Evolutionary conservation across 495 filamentous ascomycete species (phyloP), one percentile per base, ranked within the genome.

Genomic region (Glonium stellatum): DNA sequence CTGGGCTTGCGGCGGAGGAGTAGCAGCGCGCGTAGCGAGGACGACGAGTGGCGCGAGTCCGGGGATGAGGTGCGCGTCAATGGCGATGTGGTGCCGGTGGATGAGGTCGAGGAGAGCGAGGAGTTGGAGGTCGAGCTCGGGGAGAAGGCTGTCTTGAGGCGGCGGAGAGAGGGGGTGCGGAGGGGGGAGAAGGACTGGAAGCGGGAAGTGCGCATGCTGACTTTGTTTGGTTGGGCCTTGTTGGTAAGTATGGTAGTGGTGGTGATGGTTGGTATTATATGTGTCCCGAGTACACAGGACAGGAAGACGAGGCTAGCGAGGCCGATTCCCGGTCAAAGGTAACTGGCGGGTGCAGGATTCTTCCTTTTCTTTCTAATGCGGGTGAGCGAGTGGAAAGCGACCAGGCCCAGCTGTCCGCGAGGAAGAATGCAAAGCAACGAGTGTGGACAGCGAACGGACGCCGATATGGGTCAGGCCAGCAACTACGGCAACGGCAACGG

Each of bases 111-210:
- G n/a, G 65, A 59, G 13, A 57, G 46, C 5, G 55, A 35, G 19
- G 46, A 42, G 67, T 49, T 55, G 46, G 59, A n/a, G 55, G 54
- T 60, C 36, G 54, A 64, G 56, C 42, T 57, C 10, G 66, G 56
- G 23, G 68, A 62, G 65, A 70, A 56, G 62, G 67, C 70, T 21
- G 72, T 72, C 25, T 53, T 50, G 23, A 74, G 67, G 44, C 69
- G 69, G 42, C 63, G 71, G 57, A 73, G 71, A 1, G 71, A 71
- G 25, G 67, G 56, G 44, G 60, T 67, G 49, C 69, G 65, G 56
- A 67, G 25, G 55, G 62, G 57, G 37, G 55, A 51, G 67, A 71
- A 62, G 64, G 60, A 57, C 36, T 63, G 61, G 67, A 69, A 69
- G 54, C 67, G 65, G 51, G 55, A 61, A 48, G 61, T 56, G 55